Evolutionary conservation across 805 yeast genomes (phyloP).

Genomic region (Sungouiozyma ichnusensis): DNA sequence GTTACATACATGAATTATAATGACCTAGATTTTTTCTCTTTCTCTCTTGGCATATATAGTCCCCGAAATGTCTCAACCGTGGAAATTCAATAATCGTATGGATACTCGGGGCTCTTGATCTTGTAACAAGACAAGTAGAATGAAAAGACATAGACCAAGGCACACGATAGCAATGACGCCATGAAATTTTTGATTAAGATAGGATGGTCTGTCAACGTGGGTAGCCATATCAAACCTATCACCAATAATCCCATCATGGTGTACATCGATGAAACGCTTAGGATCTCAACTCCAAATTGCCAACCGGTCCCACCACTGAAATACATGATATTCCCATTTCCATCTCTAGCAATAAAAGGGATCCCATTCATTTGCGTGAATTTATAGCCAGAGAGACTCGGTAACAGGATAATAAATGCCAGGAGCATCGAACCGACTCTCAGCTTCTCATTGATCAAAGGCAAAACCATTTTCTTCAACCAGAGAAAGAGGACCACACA

Average conservation of each 20-base stretch:
- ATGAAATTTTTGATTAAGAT: conserved; percentile 14
- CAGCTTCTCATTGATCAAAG: conserved; percentile 19
- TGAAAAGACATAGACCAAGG: conserved; percentile 13
- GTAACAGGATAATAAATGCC: conserved; percentile 31
- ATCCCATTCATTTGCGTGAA: conserved; percentile 50
- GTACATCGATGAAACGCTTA: conserved; percentile 44
- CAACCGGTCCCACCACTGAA: conserved; percentile 56
- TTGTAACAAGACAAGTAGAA: conserved; percentile 20
- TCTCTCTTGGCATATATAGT: too few species aligned
- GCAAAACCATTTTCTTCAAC: conserved; percentile 38
- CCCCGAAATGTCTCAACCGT: too few species aligned
- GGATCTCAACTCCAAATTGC: conserved; percentile 63
- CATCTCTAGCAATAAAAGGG: conserved; percentile 50
- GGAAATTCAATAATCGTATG: conserved; percentile 13
- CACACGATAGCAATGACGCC: conserved; percentile 8
- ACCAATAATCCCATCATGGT: conserved; percentile 34
- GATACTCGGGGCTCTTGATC: conserved; percentile 24
- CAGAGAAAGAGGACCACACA: conserved; percentile 38
- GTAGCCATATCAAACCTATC: conserved; percentile 33
- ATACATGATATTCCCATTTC: conserved; percentile 40
- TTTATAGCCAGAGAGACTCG: conserved; percentile 52
- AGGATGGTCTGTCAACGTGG: neutral
- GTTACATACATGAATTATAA: neutral
- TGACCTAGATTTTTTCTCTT: neutral
- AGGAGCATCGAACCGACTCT: conserved; percentile 24